Evolutionary conservation across 106 monocot genomes (phyloP).

Genomic region (Alisma plantagoaquatica): DNA sequence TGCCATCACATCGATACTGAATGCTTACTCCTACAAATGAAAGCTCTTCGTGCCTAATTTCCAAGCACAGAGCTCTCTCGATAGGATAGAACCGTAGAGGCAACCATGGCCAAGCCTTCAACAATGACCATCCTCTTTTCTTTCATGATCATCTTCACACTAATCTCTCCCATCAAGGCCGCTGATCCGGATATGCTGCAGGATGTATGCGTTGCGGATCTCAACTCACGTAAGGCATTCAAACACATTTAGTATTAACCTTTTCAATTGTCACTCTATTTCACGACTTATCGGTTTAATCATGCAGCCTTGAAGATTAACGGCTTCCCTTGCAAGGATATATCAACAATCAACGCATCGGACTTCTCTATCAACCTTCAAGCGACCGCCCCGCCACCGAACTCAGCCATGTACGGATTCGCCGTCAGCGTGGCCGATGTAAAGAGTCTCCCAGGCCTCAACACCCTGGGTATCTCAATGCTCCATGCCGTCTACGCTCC

Average conservation of each 20-base stretch:
- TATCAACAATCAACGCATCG: not conserved
- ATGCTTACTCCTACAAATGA: too few species aligned
- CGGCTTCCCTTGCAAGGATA: constrained; percentile 14
- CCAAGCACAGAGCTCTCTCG: too few species aligned
- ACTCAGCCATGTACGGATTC: constrained; percentile 26
- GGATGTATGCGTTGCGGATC: too few species aligned
- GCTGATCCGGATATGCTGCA: constrained; percentile 12
- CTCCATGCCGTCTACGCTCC: constrained; percentile 12
- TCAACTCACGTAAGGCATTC: constrained; percentile 5
- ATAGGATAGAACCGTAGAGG: too few species aligned
- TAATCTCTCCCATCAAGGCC: constrained; percentile 1
- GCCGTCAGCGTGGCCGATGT: constrained; percentile 45
- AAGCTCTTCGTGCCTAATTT: too few species aligned
- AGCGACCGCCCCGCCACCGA: constrained; percentile 31
- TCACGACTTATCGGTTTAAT: too few species aligned
- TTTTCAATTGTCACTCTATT: not conserved
- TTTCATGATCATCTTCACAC: not conserved
- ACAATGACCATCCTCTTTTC: too few species aligned
- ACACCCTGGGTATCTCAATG: constrained; percentile 36
- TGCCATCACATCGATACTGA: too few species aligned
- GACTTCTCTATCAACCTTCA: constrained; percentile 14
- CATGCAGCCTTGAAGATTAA: constrained; percentile 7
- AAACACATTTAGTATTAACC: too few species aligned
- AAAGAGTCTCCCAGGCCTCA: constrained; percentile 37
- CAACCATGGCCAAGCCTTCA: too few species aligned